Conservation (phyloP, 192 early-diverging fungal species). For the Entophlyctis luteolus region DNA sequence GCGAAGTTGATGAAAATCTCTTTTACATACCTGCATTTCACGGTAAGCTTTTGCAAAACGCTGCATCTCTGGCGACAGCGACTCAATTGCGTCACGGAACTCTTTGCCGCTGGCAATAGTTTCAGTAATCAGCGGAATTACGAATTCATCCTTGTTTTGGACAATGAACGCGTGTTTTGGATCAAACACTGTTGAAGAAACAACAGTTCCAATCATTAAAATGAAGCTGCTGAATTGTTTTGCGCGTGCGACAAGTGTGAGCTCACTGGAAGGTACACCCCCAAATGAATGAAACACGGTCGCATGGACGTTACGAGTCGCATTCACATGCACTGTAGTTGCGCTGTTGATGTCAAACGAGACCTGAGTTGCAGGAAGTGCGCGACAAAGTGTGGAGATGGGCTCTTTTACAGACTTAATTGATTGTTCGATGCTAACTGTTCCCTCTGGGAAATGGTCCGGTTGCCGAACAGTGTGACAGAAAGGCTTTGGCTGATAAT, state of each 20-base stretch:
- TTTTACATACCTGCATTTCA: not conserved
- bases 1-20: conserved; percentile 3
- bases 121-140: conserved; percentile 26
- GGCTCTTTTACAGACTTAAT: not conserved
- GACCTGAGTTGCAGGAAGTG: not conserved
- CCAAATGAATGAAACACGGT: conserved; percentile 21
- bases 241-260: conserved; percentile 9
- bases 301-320: conserved; percentile 21
- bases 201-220: conserved; percentile 11
- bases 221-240: conserved; percentile 24
- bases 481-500: conserved; percentile 16
- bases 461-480: conserved; percentile 26
- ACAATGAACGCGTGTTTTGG: conserved; percentile 22
- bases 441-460: conserved; percentile 27
- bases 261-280: not conserved
- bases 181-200: conserved; percentile 3
- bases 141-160: conserved; percentile 30
- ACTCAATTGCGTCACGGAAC: conserved; percentile 27
- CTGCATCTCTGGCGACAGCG: conserved; percentile 34
- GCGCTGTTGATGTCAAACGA: conserved; percentile 18
- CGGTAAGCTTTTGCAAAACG: conserved; percentile 28
- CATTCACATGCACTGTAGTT: conserved; percentile 14
- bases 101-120: conserved; percentile 28
- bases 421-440: conserved; percentile 11
- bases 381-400: not conserved